Conservation (phyloP, 768 basidiomycete species). For the Russula virescens region DNA sequence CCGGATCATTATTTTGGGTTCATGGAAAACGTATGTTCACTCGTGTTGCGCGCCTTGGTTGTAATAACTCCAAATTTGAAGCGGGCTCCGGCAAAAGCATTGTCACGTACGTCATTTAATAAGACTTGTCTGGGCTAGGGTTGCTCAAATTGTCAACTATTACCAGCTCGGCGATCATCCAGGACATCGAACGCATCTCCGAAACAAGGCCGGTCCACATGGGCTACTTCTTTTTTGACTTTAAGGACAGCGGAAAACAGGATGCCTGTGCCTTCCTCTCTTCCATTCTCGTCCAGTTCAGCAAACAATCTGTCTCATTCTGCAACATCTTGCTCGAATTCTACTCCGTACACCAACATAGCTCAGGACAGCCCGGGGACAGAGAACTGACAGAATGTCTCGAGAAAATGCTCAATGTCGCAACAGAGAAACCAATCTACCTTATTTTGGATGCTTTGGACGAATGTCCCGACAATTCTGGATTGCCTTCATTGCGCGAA, state of each 20-base stretch:
- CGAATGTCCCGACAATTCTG: background rate
- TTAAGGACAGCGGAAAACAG: background rate
- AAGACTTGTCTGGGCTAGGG: background rate
- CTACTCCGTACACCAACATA: background rate
- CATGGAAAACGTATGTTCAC: background rate
- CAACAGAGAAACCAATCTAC: background rate
- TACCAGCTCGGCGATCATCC: background rate
- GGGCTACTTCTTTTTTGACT: background rate
- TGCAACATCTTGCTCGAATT: background rate
- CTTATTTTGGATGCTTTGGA: background rate
- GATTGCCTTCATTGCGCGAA: background rate
- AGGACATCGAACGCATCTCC: background rate
- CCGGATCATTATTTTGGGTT: background rate
- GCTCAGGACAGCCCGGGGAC: background rate
- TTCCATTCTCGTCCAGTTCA: background rate
- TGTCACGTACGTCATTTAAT: background rate
- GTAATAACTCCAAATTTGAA: background rate
- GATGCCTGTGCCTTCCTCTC: background rate
- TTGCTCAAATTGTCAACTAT: background rate
- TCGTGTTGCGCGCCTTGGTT: background rate
- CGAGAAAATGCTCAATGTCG: background rate
- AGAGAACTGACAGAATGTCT: background rate
- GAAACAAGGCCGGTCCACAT: background rate
- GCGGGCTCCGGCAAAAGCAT: constrained; percentile 3
- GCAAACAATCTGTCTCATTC: background rate